Evolutionary conservation across 1,284 basidiomycete genomes (phyloP).

Genomic region (Termitomyces sp.): DNA sequence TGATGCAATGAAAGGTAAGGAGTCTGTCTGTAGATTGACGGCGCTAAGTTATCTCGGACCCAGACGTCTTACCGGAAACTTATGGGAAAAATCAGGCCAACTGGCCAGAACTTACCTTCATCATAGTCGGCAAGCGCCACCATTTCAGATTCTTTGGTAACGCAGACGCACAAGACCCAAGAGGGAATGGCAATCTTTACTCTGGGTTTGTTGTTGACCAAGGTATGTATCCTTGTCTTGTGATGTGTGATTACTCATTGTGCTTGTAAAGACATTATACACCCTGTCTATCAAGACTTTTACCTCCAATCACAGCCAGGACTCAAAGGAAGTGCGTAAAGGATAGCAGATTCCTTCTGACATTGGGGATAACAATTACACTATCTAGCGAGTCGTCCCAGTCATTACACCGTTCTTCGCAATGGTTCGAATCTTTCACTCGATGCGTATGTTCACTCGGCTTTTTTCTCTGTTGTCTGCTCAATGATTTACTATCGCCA

Average conservation of each 20-base stretch:
- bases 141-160: constrained; percentile 33
- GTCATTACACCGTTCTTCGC: constrained; percentile 29
- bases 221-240: constrained; percentile 11
- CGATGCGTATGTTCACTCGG: constrained; percentile 16
- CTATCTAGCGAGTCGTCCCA: constrained; percentile 27
- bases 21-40: background rate
- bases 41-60: background rate
- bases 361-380: background rate
- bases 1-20: constrained; percentile 24
- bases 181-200: constrained; percentile 27
- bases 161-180: constrained; percentile 16
- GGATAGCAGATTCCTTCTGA: background rate
- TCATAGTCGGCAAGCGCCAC: constrained; percentile 37
- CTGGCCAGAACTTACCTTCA: constrained; percentile 25
- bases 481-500: background rate
- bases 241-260: background rate
- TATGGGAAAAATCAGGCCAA: constrained; percentile 7
- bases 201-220: constrained; percentile 29
- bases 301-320: constrained; percentile 34
- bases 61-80: constrained; percentile 6
- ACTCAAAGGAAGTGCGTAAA: constrained; percentile 29
- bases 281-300: constrained; percentile 29
- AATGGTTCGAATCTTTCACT: constrained; percentile 15
- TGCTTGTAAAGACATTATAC: constrained; percentile 21
- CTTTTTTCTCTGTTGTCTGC: background rate